phyloP scores from a whole-genome alignment of 257 asterid genomes.

The Solanum acaule region DNA sequence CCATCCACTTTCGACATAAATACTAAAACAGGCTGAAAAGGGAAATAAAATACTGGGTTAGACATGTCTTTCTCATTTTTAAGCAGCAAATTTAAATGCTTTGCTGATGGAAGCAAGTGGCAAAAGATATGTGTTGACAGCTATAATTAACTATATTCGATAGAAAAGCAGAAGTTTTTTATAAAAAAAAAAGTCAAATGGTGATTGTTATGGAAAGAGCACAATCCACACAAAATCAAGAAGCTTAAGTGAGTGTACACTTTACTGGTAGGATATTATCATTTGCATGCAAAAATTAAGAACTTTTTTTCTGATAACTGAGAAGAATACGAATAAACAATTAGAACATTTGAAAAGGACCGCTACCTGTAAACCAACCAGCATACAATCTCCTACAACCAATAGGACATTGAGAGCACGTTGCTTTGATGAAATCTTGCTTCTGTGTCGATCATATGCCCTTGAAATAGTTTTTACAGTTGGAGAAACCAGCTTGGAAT shows the following conservation, averaged over 20 bases:
- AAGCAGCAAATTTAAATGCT: not conserved
- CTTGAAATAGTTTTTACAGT: conserved; percentile 51
- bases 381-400: conserved; percentile 66
- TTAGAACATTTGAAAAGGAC: not conserved
- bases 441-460: conserved; percentile 63
- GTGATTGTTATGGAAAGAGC: not conserved
- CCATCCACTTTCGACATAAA: conserved; percentile 98
- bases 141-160: not conserved
- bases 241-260: not conserved
- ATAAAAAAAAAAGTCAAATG: not conserved
- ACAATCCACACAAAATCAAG: not conserved
- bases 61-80: not conserved
- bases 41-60: conserved; percentile 7
- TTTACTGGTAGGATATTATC: not conserved
- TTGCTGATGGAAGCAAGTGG: not conserved
- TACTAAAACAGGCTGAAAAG: conserved; percentile 74
- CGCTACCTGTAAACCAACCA: conserved; percentile 68
- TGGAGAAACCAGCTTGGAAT: conserved; percentile 64
- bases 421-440: conserved; percentile 60
- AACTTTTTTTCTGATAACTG: not conserved
- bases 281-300: not conserved
- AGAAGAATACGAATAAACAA: not conserved
- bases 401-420: conserved; percentile 54
- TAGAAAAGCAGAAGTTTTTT: not conserved
- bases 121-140: not conserved